phyloP scores from a whole-genome alignment of 2,329 filamentous ascomycete genomes.

The Cladosporium colombiae region DNA sequence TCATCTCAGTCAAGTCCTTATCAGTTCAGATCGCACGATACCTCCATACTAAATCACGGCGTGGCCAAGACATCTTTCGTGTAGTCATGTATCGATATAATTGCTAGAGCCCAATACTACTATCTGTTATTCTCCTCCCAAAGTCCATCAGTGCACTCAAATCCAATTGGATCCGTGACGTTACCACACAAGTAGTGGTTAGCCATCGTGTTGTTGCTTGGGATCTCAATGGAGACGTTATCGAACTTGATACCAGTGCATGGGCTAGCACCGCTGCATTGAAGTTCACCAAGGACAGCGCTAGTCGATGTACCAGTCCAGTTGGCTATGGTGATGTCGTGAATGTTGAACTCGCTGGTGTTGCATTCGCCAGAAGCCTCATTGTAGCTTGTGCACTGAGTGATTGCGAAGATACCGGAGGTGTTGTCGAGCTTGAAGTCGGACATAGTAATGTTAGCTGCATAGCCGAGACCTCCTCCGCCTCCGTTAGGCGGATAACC shows the following conservation, averaged over 20 bases:
- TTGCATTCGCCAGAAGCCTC: slow-evolving; percentile 31
- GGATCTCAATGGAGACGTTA: slow-evolving; percentile 19
- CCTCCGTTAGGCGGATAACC: slow-evolving; percentile 60
- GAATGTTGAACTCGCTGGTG: slow-evolving; percentile 42
- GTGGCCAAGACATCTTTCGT: neutral
- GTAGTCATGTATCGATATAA: neutral
- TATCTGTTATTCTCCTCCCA: slow-evolving; percentile 24
- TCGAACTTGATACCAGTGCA: slow-evolving; percentile 30
- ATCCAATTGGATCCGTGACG: slow-evolving; percentile 26
- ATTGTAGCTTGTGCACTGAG: slow-evolving; percentile 34
- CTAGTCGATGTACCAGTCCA: slow-evolving; percentile 34
- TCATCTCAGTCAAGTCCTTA: neutral
- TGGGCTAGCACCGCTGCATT: slow-evolving; percentile 33
- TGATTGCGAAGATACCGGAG: slow-evolving; percentile 29
- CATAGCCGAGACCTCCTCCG: slow-evolving; percentile 55
- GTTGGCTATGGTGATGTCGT: slow-evolving; percentile 36
- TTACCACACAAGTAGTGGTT: slow-evolving; percentile 31
- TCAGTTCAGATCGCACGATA: neutral
- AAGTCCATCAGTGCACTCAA: slow-evolving; percentile 30
- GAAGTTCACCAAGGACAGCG: slow-evolving; percentile 29
- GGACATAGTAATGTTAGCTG: slow-evolving; percentile 41
- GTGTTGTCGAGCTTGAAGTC: slow-evolving; percentile 34
- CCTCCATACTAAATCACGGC: neutral
- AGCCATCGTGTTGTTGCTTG: slow-evolving; percentile 24
- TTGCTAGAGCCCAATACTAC: neutral